Conservation (phyloP, 768 basidiomycete genomes). For the Lactarius hatsudake region DNA sequence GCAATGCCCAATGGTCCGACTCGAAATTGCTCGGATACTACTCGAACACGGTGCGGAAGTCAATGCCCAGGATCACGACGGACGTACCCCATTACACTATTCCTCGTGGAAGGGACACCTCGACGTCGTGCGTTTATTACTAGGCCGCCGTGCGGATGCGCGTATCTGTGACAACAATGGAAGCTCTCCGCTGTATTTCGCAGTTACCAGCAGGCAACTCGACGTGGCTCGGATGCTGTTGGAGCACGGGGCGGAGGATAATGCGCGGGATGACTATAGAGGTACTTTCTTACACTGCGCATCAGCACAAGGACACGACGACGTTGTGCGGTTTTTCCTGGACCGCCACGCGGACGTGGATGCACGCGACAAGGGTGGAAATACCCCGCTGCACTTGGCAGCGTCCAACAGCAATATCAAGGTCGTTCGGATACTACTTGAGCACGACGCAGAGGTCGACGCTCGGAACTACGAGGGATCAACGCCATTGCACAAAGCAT, state of each 20-base stretch:
- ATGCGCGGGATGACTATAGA: neutral
- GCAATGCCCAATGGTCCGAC: neutral
- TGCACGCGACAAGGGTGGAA: neutral
- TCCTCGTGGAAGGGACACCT: neutral
- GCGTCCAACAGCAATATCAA: neutral
- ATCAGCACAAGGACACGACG: neutral
- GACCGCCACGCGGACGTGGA: neutral
- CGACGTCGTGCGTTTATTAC: neutral
- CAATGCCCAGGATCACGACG: neutral
- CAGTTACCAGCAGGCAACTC: neutral
- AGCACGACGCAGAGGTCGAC: neutral
- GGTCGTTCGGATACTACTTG: neutral
- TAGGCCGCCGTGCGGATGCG: neutral
- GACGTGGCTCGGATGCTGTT: neutral
- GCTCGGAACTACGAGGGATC: neutral
- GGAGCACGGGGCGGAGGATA: neutral
- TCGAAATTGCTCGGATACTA: neutral
- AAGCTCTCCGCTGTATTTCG: neutral
- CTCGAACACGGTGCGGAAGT: neutral
- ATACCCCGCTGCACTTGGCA: neutral
- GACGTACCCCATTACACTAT: neutral
- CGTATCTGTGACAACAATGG: neutral
- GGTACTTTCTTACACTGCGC: neutral
- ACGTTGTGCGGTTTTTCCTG: neutral
- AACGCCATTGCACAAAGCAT: neutral